phyloP scores from a whole-genome alignment of 164 flowering plant species.

The Magnolia sinica region DNA sequence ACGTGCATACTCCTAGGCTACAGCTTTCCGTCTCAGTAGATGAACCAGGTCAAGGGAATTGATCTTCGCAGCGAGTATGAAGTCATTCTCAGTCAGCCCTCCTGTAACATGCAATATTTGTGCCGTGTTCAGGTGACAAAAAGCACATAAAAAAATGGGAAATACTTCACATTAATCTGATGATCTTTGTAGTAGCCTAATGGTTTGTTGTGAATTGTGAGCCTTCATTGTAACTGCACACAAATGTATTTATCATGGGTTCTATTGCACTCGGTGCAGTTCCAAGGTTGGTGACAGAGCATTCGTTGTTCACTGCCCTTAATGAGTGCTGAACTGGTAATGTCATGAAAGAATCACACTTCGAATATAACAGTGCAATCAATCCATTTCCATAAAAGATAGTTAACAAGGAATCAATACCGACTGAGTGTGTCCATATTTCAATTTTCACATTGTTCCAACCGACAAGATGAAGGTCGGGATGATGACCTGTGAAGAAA shows the following conservation, averaged over 20 bases:
- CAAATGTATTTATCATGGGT: not conserved
- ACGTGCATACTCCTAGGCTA: not conserved
- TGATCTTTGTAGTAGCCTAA: not conserved
- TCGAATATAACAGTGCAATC: not conserved
- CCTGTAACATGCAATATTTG: slow-evolving; percentile 37
- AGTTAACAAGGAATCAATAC: slow-evolving; percentile 34
- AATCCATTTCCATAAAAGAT: not conserved
- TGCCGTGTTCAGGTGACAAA: not conserved
- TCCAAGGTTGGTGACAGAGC: not conserved
- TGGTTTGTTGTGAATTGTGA: not conserved
- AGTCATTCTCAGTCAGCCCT: slow-evolving; percentile 94
- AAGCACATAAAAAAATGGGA: not conserved
- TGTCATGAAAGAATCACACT: not conserved
- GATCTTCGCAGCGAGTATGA: slow-evolving; percentile 94
- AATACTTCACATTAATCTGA: not conserved
- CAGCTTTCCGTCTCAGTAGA: slow-evolving; percentile 53
- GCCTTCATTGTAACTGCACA: too few relatives aligned
- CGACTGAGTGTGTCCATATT: slow-evolving; percentile 92
- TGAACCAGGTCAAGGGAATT: slow-evolving; percentile 51
- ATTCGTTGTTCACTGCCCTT: not conserved
- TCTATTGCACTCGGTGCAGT: not conserved
- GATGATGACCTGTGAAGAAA: slow-evolving; percentile 78
- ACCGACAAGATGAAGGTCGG: slow-evolving; percentile 92
- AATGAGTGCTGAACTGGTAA: not conserved
- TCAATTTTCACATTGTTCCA: slow-evolving; percentile 90